These are phyloP conservation scores for Asterophora parasitica DNA, from an alignment of 768 basidiomycete species.

Conservation along the genomic window DNA sequence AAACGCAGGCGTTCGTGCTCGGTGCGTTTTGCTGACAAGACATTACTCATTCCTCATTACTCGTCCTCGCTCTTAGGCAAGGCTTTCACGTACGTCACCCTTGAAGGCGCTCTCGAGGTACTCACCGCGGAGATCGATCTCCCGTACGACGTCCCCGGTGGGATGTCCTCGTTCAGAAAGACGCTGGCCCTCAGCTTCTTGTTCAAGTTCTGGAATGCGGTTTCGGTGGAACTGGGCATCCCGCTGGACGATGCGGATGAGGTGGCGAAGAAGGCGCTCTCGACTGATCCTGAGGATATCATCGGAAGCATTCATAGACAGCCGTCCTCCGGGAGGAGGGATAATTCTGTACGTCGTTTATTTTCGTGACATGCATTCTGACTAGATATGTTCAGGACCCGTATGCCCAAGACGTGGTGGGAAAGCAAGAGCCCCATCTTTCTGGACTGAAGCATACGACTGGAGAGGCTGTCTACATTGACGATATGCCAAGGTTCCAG, in stretches of 20 bases:
- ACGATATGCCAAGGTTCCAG: constrained; percentile 11
- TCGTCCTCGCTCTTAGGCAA: neutral
- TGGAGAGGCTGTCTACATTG: constrained; percentile 14
- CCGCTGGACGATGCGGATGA: neutral
- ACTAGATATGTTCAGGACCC: constrained; percentile 10
- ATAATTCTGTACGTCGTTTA: constrained; percentile 8
- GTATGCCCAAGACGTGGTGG: constrained; percentile 15
- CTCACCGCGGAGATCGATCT: constrained; percentile 12
- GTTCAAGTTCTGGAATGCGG: constrained; percentile 16
- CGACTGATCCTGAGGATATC: constrained; percentile 5
- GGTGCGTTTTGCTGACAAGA: neutral
- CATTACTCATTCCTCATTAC: neutral
- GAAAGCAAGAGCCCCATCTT: constrained; percentile 14
- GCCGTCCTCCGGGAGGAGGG: constrained; percentile 6
- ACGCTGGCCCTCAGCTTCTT: constrained; percentile 16
- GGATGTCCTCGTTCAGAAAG: constrained; percentile 15
- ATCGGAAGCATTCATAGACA: constrained; percentile 13
- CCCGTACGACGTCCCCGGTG: constrained; percentile 13
- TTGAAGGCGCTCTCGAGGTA: constrained; percentile 8
- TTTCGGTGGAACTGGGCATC: constrained; percentile 10
- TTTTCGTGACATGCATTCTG: neutral
- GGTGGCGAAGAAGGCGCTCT: neutral
- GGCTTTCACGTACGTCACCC: constrained; percentile 6
- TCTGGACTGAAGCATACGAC: constrained; percentile 15
- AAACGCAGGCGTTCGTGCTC: constrained; percentile 10